These are phyloP conservation scores for Pseudocercospora fijiensis DNA, from an alignment of 2,329 filamentous ascomycete genomes.

Conservation along the genomic window DNA sequence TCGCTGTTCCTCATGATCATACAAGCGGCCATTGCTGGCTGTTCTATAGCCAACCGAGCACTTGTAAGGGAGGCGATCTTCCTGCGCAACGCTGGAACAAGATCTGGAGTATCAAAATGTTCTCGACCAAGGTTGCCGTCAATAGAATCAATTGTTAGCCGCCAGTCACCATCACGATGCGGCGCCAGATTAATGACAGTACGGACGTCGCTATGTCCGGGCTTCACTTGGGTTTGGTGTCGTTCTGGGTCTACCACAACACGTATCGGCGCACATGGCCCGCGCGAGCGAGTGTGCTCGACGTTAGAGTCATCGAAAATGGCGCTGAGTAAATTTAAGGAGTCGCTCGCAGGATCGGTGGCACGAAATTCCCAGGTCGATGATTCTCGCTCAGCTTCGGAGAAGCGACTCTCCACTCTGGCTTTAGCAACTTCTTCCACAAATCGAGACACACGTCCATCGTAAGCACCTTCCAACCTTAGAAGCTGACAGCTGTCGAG, in stretches of 20 bases:
- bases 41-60: slow-evolving; percentile 66
- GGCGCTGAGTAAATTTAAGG: slow-evolving; percentile 59
- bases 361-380: slow-evolving; percentile 77
- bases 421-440: slow-evolving; percentile 86
- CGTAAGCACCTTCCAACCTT: slow-evolving; percentile 70
- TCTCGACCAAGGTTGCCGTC: slow-evolving; percentile 73
- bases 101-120: slow-evolving; percentile 68
- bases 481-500: slow-evolving; percentile 49
- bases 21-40: slow-evolving; percentile 62
- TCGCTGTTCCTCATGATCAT: slow-evolving; percentile 77
- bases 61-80: slow-evolving; percentile 30
- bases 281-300: slow-evolving; percentile 62
- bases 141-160: slow-evolving; percentile 61
- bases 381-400: slow-evolving; percentile 78
- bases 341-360: slow-evolving; percentile 59
- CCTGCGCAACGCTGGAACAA: slow-evolving; percentile 50
- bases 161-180: slow-evolving; percentile 56
- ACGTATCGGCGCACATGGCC: slow-evolving; percentile 66
- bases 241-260: slow-evolving; percentile 64
- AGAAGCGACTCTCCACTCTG: slow-evolving; percentile 78
- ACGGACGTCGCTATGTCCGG: slow-evolving; percentile 61
- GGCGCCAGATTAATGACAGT: slow-evolving; percentile 64
- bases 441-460: slow-evolving; percentile 72
- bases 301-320: slow-evolving; percentile 70
- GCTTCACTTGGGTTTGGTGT: slow-evolving; percentile 37